phyloP scores from a whole-genome alignment of 164 flowering plant genomes.

The Santalum album region DNA sequence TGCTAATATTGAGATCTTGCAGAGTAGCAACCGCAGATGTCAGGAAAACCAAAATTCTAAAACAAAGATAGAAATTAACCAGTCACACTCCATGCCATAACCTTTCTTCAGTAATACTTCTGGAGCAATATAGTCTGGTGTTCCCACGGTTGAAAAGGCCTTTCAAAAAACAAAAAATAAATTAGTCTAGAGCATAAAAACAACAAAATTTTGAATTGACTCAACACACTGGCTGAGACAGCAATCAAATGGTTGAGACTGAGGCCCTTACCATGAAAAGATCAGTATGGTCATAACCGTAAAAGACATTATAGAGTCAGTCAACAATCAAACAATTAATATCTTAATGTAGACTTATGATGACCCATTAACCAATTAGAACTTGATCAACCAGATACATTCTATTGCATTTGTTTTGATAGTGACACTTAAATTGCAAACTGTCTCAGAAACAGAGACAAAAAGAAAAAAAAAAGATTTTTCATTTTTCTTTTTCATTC shows the following conservation, averaged over 20 bases:
- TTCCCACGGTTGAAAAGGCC: constrained; percentile 68
- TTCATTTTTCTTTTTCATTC: too few relatives aligned
- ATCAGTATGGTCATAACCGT: too few relatives aligned
- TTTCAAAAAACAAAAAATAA: constrained; percentile 8
- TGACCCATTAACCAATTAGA: too few relatives aligned
- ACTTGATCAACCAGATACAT: too few relatives aligned
- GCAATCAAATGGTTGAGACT: neutral
- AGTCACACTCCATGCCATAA: constrained; percentile 66
- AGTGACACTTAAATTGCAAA: too few relatives aligned
- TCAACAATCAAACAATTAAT: too few relatives aligned
- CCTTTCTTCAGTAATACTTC: constrained; percentile 62
- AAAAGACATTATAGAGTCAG: too few relatives aligned
- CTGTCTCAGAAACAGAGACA: too few relatives aligned
- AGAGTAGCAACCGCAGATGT: neutral
- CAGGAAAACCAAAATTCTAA: neutral
- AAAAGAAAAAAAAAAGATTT: too few relatives aligned
- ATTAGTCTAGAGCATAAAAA: neutral
- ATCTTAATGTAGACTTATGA: too few relatives aligned
- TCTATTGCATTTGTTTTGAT: too few relatives aligned
- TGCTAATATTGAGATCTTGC: neutral
- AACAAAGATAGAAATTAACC: constrained; percentile 16
- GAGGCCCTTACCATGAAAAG: too few relatives aligned
- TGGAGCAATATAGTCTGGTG: constrained; percentile 21
- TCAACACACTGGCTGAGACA: neutral
- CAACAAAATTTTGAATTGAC: neutral